Percentiles rank a stretch among this genome's conserved stretches.
Conservation (phyloP, 176 grass and related monocot species). For the Hordeum marinum region DNA sequence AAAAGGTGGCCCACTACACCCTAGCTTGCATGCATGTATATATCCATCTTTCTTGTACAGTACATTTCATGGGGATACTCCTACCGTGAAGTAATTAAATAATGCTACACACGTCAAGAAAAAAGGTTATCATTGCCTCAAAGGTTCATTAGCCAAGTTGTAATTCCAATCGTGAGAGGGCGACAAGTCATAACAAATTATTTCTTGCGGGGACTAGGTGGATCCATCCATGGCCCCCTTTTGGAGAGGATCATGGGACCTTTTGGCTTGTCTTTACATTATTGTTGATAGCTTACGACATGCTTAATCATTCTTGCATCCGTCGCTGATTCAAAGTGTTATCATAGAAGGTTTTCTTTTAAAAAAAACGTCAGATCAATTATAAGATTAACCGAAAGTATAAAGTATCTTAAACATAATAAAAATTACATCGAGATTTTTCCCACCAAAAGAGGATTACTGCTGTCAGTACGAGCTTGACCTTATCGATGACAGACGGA, state of each 20-base stretch:
- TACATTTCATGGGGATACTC: neutral
- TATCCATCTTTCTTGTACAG: neutral
- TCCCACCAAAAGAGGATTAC: too few relatives aligned
- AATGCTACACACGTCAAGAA: neutral
- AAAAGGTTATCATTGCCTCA: neutral
- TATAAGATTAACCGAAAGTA: too few relatives aligned
- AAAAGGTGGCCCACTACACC: neutral
- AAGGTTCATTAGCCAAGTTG: neutral
- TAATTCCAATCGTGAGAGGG: neutral
- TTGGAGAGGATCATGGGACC: neutral
- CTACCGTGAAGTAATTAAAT: neutral
- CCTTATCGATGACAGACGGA: too few relatives aligned
- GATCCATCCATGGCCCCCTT: neutral
- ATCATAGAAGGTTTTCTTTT: too few relatives aligned
- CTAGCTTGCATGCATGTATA: neutral
- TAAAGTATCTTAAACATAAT: too few relatives aligned
- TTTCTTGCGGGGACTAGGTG: neutral
- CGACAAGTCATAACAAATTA: neutral
- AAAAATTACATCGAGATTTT: too few relatives aligned
- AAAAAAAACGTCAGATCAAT: too few relatives aligned
- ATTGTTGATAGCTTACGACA: slow-evolving; percentile 8
- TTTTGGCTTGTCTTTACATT: neutral
- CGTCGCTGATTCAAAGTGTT: neutral
- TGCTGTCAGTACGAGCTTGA: too few relatives aligned
- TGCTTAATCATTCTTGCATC: neutral